Percentiles rank a stretch among this genome's conserved stretches.
Evolutionary conservation across 163 green algal genomes (phyloP).

Genomic region (Scenedesmus sp.): DNA sequence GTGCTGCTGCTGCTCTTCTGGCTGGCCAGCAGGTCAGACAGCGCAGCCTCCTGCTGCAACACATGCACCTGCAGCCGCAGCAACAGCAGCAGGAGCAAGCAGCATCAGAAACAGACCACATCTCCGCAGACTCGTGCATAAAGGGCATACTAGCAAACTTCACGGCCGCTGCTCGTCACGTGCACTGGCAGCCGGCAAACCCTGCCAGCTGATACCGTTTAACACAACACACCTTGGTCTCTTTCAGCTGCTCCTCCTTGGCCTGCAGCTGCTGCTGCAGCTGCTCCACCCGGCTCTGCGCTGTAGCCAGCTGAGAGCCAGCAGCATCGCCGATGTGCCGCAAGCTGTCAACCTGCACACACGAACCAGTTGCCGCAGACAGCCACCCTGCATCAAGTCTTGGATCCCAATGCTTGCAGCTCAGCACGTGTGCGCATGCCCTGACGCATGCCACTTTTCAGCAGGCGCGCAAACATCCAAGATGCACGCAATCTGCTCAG

Average conservation of each 20-base stretch:
- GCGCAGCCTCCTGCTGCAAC: constrained; percentile 19
- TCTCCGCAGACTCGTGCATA: not conserved
- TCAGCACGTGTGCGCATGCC: not conserved
- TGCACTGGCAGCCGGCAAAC: too few species aligned
- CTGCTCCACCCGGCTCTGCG: constrained; percentile 17
- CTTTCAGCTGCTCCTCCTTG: constrained; percentile 1
- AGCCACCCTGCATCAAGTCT: not conserved
- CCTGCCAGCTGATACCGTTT: not conserved
- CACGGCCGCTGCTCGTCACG: too few species aligned
- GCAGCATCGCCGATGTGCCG: constrained; percentile 18
- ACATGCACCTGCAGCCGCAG: not conserved
- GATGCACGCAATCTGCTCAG: not conserved
- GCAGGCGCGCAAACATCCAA: not conserved
- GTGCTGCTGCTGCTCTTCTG: not conserved
- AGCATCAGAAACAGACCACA: not conserved
- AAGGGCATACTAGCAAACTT: not conserved
- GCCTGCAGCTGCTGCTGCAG: constrained; percentile 1
- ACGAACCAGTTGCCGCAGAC: not conserved
- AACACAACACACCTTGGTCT: not conserved
- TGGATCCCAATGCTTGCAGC: not conserved
- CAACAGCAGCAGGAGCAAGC: not conserved
- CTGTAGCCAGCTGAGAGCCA: constrained; percentile 3
- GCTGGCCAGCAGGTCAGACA: constrained; percentile 5
- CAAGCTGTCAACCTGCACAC: constrained; percentile 25
- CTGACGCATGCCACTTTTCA: not conserved